Evolutionary conservation across 805 yeast genomes (phyloP), one percentile per base, ranked within the genome.

Genomic region (Yamadazyma laniorum): DNA sequence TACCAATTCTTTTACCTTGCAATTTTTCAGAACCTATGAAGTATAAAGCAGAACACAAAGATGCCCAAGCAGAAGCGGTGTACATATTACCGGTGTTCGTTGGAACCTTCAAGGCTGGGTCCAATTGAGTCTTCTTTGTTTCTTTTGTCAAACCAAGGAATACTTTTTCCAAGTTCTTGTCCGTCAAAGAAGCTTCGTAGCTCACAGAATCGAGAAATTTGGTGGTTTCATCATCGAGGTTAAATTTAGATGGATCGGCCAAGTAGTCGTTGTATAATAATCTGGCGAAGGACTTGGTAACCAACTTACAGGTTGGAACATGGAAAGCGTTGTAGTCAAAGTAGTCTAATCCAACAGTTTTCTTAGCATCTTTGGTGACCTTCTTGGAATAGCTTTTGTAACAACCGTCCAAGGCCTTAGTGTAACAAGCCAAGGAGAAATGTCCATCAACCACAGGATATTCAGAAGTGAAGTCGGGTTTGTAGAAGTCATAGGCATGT

Each of bases 31-130:
- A 74, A 30, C 87, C 90, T 46, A 83, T 84, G 58, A 73, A 85
- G 59, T 75, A 79, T 53, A 93, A 72, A 49, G 88, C 70, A 11
- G 98, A 91, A 22, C 91, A 75, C 43, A 93, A 75, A 6, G 96
- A 78, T 25, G 95, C 82, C 77, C 85, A 93, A 33, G 88, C 80
- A 25, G 96, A 86, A 48, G 90, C 98, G 31, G 98, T 87, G 77
- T 93, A 93, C 86, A 90, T 85, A 77, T 93, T 93, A 69, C 99
- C 99, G 47, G 95, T 88, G 69, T 91, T 91, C 47, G 98, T 91
- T 58, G 98, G 91, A 31, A 89, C 88, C 52, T 69, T 73, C 63
- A 93, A 72, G 14, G 95, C 80, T 25, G 96, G 93, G 35, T 72
- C 71, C 42, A 93, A 88, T 63, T 87, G 79, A 56, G 72, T 76